phyloP scores from a whole-genome alignment of 108 stramenopile genomes.

The Thalassiosira profunda region DNA sequence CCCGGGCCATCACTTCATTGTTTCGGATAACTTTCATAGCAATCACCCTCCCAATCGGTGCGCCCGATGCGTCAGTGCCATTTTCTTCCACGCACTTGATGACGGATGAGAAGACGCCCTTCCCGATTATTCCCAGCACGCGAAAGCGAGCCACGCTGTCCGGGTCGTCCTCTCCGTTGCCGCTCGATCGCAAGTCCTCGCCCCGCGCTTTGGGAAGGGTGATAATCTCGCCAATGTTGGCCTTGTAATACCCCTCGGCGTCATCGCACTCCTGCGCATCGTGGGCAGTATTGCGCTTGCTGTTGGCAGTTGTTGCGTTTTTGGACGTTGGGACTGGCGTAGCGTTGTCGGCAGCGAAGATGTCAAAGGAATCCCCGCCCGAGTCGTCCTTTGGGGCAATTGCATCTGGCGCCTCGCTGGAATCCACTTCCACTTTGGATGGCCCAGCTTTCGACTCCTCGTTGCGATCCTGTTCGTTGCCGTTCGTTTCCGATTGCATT shows the following conservation, averaged over 20 bases:
- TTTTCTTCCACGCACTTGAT: slow-evolving; percentile 75
- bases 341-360: slow-evolving; percentile 42
- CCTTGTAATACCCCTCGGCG: slow-evolving; percentile 97
- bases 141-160: slow-evolving; percentile 60
- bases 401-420: background rate
- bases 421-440: slow-evolving; percentile 13
- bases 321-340: slow-evolving; percentile 38
- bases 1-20: slow-evolving; percentile 99
- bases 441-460: background rate
- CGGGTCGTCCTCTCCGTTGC: slow-evolving; percentile 8
- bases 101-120: slow-evolving; percentile 98
- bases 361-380: slow-evolving; percentile 52
- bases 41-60: slow-evolving; percentile 53
- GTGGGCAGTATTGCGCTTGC: slow-evolving; percentile 1
- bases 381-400: background rate
- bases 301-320: slow-evolving; percentile 15
- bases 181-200: background rate
- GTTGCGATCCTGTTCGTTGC: background rate
- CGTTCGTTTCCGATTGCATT: slow-evolving; percentile 31
- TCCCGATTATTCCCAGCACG: slow-evolving; percentile 92
- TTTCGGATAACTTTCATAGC: slow-evolving; percentile 97
- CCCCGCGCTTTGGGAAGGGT: slow-evolving; percentile 39
- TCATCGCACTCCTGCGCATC: slow-evolving; percentile 92
- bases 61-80: slow-evolving; percentile 7
- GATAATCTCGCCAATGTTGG: slow-evolving; percentile 86